Evolutionary conservation across 345 rosid genomes (phyloP).

Genomic region (Cardamine occulta): DNA sequence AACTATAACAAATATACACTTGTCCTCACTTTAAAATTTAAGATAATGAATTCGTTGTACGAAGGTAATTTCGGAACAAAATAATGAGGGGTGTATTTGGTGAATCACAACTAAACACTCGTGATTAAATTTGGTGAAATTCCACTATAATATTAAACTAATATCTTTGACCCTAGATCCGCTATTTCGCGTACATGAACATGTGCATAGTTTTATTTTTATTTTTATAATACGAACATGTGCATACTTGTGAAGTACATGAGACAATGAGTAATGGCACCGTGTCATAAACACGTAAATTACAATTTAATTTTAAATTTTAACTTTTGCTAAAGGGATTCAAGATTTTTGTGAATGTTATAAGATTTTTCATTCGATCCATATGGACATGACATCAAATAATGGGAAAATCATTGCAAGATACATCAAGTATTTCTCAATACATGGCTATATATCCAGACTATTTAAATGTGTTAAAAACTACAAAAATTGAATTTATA

Average conservation of each 20-base stretch:
- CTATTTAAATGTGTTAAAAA: too few relatives aligned
- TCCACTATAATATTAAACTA: constrained; percentile 8
- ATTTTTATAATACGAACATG: neutral
- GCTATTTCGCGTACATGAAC: constrained; percentile 6
- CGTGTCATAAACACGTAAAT: too few relatives aligned
- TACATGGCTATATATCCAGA: too few relatives aligned
- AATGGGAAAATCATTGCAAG: too few relatives aligned
- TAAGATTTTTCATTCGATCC: too few relatives aligned
- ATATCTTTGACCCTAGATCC: constrained; percentile 10
- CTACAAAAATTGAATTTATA: too few relatives aligned
- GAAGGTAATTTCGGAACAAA: neutral
- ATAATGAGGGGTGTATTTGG: neutral
- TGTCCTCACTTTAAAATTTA: neutral
- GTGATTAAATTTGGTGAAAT: neutral
- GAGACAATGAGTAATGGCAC: neutral
- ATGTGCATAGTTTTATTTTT: too few relatives aligned
- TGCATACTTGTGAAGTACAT: constrained; percentile 18
- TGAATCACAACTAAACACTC: neutral
- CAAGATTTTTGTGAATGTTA: too few relatives aligned
- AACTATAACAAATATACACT: neutral
- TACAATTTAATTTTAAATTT: too few relatives aligned
- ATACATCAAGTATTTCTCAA: too few relatives aligned
- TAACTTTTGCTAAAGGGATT: too few relatives aligned
- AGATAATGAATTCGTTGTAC: neutral
- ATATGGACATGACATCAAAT: too few relatives aligned